phyloP scores from a whole-genome alignment of 2,329 filamentous ascomycete genomes.

The Aureobasidium leucospermi region DNA sequence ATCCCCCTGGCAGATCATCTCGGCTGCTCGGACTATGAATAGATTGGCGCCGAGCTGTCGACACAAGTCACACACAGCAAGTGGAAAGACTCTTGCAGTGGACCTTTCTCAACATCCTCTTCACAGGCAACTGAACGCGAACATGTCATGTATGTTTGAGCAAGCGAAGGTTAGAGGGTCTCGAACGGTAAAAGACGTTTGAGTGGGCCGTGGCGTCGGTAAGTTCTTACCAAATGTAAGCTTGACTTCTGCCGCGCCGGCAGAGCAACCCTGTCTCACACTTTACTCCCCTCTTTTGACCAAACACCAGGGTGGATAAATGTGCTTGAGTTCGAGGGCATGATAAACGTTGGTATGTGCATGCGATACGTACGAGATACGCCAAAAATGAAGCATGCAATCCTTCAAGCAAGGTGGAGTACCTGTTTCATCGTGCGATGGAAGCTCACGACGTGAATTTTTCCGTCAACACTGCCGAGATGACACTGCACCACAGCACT shows the following conservation, averaged over 20 bases:
- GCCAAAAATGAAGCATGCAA: neutral
- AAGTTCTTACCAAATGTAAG: neutral
- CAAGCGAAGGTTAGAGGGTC: neutral
- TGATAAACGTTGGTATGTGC: neutral
- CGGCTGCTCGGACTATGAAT: slow-evolving; percentile 7
- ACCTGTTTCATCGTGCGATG: neutral
- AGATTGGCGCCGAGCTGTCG: neutral
- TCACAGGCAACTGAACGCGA: neutral
- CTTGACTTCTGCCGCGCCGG: neutral
- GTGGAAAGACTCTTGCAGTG: neutral
- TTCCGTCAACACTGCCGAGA: neutral
- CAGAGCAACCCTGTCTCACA: slow-evolving; percentile 2
- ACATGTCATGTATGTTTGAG: neutral
- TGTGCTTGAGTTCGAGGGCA: neutral
- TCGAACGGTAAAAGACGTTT: neutral
- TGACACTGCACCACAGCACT: neutral
- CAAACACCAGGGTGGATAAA: neutral
- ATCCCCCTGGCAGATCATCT: slow-evolving; percentile 9
- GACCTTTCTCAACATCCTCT: neutral
- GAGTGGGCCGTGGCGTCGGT: neutral
- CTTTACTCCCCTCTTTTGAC: neutral
- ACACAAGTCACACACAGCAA: neutral
- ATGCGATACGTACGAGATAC: neutral
- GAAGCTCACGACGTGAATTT: neutral
- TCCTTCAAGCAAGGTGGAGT: neutral